Evolutionary conservation across 2,329 filamentous ascomycete genomes (phyloP).

Genomic region (Rosellinia necatrix): DNA sequence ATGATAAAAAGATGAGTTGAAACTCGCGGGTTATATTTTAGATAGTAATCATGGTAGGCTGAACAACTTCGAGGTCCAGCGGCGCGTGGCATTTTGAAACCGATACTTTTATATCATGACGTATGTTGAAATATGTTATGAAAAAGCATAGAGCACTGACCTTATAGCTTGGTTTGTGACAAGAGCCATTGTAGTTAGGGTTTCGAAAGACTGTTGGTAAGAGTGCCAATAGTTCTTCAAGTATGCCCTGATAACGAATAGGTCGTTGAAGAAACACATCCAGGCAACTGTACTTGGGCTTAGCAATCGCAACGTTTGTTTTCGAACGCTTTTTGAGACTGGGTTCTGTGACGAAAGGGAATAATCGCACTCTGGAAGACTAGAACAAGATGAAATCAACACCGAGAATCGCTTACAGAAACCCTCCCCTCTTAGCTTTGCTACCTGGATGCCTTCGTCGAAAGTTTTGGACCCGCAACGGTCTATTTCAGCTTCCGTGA

Average conservation of each 20-base stretch:
- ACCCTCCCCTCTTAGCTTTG: conserved; percentile 5
- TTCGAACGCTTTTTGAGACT: too few relatives aligned
- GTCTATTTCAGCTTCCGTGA: not conserved
- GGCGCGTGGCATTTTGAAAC: too few relatives aligned
- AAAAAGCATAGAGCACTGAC: not conserved
- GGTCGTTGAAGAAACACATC: conserved; percentile 20
- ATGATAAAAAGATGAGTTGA: not conserved
- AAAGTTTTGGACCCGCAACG: too few relatives aligned
- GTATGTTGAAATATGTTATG: not conserved
- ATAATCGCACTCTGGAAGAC: not conserved
- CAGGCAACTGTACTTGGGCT: conserved; percentile 11
- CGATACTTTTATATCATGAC: too few relatives aligned
- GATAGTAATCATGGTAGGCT: too few relatives aligned
- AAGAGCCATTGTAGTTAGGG: not conserved
- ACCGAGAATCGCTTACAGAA: conserved; percentile 5
- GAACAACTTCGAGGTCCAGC: too few relatives aligned
- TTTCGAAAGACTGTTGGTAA: not conserved
- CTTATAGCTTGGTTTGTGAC: conserved; percentile 14
- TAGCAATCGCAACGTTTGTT: not conserved
- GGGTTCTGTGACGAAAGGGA: too few relatives aligned
- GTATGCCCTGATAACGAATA: conserved; percentile 4
- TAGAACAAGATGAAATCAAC: not conserved
- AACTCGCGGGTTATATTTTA: not conserved
- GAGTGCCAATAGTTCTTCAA: not conserved
- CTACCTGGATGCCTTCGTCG: not conserved